Percentiles rank a stretch among this genome's conserved stretches.
Conservation (phyloP, 2,329 filamentous ascomycete species). For the Phoma sp. region DNA sequence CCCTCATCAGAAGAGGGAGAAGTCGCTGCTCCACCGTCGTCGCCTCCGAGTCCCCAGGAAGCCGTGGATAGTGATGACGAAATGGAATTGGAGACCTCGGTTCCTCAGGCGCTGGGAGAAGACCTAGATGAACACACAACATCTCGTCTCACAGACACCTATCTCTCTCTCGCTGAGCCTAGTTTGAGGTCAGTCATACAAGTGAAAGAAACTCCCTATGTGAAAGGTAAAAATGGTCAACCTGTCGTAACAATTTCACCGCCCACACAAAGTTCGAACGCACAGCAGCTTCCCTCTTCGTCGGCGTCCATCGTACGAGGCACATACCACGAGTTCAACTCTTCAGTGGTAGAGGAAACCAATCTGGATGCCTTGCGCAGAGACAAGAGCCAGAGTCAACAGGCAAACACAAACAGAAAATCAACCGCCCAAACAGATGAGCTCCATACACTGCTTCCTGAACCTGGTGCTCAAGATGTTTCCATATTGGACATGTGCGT, state of each 20-base stretch:
- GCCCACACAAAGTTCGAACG: constrained; percentile 20
- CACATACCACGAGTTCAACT: constrained; percentile 29
- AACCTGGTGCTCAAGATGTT: neutral
- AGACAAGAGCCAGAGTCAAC: neutral
- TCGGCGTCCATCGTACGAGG: constrained; percentile 35
- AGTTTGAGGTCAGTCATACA: constrained; percentile 25
- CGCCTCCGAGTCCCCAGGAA: constrained; percentile 18
- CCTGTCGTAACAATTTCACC: neutral
- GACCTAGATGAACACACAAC: constrained; percentile 11
- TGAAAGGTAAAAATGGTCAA: constrained; percentile 24
- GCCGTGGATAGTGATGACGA: constrained; percentile 31
- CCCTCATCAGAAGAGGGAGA: constrained; percentile 21
- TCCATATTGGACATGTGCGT: neutral
- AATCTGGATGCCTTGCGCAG: neutral
- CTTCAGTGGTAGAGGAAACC: constrained; percentile 8
- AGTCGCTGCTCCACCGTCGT: constrained; percentile 21
- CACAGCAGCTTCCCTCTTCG: constrained; percentile 24
- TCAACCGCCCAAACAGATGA: neutral
- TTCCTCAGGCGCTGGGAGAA: constrained; percentile 41
- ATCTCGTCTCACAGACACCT: neutral
- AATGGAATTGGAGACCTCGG: constrained; percentile 36
- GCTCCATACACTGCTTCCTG: neutral
- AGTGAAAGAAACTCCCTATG: constrained; percentile 41
- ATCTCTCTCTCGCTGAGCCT: neutral
- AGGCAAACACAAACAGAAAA: neutral